Percentiles rank a stretch among this genome's conserved stretches.
Evolutionary conservation across 306 rosid genomes (phyloP).

Genomic region (Pueraria montana): DNA sequence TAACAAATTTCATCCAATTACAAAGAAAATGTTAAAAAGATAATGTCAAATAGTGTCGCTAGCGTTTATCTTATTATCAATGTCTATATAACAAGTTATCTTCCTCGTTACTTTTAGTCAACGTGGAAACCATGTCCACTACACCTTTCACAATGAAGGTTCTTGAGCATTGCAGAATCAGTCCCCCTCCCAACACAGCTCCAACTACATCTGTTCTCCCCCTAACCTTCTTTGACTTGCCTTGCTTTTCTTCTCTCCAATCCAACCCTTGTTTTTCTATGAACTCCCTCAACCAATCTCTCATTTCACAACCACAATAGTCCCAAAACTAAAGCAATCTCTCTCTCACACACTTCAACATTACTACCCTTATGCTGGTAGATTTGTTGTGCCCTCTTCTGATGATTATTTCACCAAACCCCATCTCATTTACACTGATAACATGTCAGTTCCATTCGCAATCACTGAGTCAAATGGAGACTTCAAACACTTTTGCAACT

Average conservation of each 20-base stretch:
- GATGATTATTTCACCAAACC: conserved; percentile 50
- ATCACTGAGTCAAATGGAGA: conserved; percentile 46
- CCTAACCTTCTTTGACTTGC: conserved; percentile 64
- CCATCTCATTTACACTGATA: conserved; percentile 23
- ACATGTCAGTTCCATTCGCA: conserved; percentile 44
- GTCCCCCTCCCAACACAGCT: conserved; percentile 38
- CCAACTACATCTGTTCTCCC: conserved; percentile 48
- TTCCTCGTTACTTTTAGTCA: no score
- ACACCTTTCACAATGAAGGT: conserved; percentile 17
- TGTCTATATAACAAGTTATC: no score
- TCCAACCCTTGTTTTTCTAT: conserved; percentile 61
- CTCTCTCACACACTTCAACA: conserved; percentile 63
- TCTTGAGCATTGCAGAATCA: conserved; percentile 49
- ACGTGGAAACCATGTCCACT: conserved; percentile 13
- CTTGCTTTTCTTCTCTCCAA: conserved; percentile 75
- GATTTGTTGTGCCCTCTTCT: conserved; percentile 34
- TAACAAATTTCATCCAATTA: no score
- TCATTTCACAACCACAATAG: conserved; percentile 45
- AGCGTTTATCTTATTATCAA: no score
- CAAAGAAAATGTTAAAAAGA: no score
- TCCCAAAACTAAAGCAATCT: conserved; percentile 61
- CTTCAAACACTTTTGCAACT: conserved; percentile 43
- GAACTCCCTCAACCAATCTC: conserved; percentile 39
- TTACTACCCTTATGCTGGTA: conserved; percentile 59
- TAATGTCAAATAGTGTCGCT: no score